A percentile compares a stretch with the other conserved stretches of the same genome.
These are phyloP conservation scores for Vaccinium darrowii DNA, from an alignment of 148 eudicot species.

Conservation along the genomic window DNA sequence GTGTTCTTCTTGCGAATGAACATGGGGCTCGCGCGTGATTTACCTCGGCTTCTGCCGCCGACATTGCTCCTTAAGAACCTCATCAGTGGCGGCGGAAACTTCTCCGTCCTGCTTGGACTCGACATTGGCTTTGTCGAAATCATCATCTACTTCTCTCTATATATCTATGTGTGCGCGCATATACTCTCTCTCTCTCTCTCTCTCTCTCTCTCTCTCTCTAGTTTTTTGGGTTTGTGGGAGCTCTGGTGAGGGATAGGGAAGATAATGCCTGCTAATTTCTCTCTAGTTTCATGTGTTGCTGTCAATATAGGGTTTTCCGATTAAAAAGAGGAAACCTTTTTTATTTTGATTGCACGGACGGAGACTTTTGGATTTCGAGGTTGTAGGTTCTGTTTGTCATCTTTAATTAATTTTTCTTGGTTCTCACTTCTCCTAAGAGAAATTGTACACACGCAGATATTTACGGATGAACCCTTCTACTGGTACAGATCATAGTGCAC, in stretches of 20 bases:
- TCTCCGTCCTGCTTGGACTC: constrained; percentile 71
- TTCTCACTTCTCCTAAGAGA: too few species aligned
- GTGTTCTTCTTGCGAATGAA: constrained; percentile 47
- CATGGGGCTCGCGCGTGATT: constrained; percentile 51
- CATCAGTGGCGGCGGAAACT: constrained; percentile 82
- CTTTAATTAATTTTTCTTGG: background rate
- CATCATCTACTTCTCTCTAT: constrained; percentile 30
- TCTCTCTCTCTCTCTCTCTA: background rate
- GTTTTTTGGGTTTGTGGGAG: background rate
- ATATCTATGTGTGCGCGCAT: background rate
- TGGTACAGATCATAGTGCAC: too few species aligned
- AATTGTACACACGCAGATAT: too few species aligned
- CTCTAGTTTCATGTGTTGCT: too few species aligned
- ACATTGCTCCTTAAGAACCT: constrained; percentile 54
- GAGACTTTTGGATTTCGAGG: background rate
- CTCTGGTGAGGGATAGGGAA: background rate
- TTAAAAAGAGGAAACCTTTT: too few species aligned
- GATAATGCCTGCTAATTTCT: background rate
- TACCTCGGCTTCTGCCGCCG: constrained; percentile 54
- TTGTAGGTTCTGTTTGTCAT: background rate
- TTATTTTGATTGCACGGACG: background rate
- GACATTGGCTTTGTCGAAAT: constrained; percentile 52
- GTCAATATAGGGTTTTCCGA: background rate
- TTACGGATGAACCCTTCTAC: too few species aligned
- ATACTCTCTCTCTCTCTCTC: background rate